These are phyloP conservation scores for Talaromyces funiculosus DNA, from an alignment of 2,329 filamentous ascomycete genomes.

Conservation along the genomic window DNA sequence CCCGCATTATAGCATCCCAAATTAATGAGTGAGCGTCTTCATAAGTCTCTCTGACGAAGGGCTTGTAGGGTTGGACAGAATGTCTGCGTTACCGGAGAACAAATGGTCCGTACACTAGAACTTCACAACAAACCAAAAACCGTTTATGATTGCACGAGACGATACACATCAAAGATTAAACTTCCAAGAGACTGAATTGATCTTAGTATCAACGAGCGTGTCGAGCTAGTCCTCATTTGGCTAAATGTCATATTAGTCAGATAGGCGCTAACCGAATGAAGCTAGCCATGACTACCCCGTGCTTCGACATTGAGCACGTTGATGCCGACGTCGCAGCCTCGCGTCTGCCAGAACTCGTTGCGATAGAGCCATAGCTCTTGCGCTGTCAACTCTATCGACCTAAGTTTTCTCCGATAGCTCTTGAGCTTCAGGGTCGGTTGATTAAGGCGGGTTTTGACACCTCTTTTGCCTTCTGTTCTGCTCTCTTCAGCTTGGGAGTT, in stretches of 20 bases:
- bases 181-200: not conserved
- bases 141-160: not conserved
- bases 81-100: not conserved
- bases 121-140: not conserved
- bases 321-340: slow-evolving; percentile 11
- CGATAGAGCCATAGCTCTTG: slow-evolving; percentile 9
- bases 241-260: not conserved
- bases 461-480: not conserved
- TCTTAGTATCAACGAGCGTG: not conserved
- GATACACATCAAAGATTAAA: not conserved
- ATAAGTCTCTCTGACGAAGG: not conserved
- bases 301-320: slow-evolving; percentile 13
- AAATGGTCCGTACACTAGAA: not conserved
- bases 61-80: not conserved
- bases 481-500: not conserved
- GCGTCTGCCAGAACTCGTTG: slow-evolving; percentile 9
- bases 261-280: not conserved
- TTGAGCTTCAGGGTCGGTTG: not conserved
- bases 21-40: not conserved
- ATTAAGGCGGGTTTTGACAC: not conserved
- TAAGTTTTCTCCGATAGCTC: not conserved
- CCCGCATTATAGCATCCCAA: not conserved
- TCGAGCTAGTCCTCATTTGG: not conserved
- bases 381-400: not conserved
- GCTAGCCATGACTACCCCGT: slow-evolving; percentile 9